Base-by-base conservation (phyloP, 768 basidiomycete genomes). In the Naematelia aurantialba region DNA sequence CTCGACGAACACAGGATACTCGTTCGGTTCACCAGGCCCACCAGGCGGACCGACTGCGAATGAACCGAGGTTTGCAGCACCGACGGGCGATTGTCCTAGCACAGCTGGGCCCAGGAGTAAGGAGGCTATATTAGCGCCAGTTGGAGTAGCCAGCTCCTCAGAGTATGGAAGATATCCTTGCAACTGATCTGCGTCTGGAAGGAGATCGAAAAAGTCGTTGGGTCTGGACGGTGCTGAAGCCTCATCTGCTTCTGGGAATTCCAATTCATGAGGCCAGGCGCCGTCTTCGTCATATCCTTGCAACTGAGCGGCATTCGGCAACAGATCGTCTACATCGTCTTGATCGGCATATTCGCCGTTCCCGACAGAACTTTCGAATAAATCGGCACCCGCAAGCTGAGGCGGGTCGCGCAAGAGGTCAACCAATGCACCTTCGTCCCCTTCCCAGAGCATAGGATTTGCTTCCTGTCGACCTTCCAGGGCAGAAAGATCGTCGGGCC, bases 371-470 rank as follows among this genome's bases (percentile, higher is more conserved):
- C 8, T 8, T 17, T 39, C 34, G 17, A 39, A 8, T 8, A 8
- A 39, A 39, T 39, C 34, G 34, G 17, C 34, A 39, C 17, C 34
- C 17, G 8, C 8, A 39, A 8, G 34, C 34, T 39, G 34, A n/a
- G 30, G 52, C 5, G 52, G 12, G 52, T 27, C 13, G 14, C 26
- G 52, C 19, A 52, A 30, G 13, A 52, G 52, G 34, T 52, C 52
- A n/a, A 11, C 26, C 11, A 52, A 3, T 30, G 5, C 29, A 34
- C 19, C 27, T 14, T 52, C 25, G 30, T 30, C 21, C 5, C 34
- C 52, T 30, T 21, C 2, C 27, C 19, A 8, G 34, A 39, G 8
- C 8, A 17, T 39, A 39, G 8, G 34, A 39, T 17, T 17, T 39
- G 17, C 34, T 8, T 8, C n/a, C n/a, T n/a, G n/a, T n/a, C n/a